These are phyloP conservation scores for Pedinophyceae sp. DNA, from an alignment of 139 green algal species.

Conservation along the genomic window DNA sequence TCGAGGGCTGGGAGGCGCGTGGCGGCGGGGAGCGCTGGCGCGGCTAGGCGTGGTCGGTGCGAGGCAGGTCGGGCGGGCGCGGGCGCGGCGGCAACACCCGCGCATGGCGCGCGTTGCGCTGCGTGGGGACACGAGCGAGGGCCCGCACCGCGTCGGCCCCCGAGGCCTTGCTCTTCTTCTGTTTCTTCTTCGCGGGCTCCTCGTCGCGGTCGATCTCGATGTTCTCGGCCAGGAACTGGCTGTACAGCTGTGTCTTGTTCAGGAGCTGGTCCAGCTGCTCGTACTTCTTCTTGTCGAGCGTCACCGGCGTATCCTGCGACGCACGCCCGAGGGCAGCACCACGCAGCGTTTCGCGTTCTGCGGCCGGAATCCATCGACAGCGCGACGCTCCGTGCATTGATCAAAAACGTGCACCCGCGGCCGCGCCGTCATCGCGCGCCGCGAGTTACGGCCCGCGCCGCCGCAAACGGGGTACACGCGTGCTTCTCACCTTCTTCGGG, in stretches of 20 bases:
- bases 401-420: no score
- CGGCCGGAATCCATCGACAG: no score
- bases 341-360: no score
- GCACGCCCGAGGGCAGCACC: no score
- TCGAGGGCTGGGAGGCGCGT: background rate
- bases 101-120: background rate
- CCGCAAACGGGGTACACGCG: no score
- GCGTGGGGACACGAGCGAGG: background rate
- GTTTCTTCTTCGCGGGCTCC: background rate
- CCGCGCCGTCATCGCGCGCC: no score
- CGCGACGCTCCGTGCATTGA: no score
- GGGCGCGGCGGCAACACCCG: background rate
- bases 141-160: background rate
- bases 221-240: slow-evolving; percentile 68
- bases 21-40: background rate
- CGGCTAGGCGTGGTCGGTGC: no score
- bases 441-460: no score
- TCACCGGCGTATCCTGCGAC: no score
- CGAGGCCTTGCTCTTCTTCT: background rate
- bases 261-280: slow-evolving; percentile 57
- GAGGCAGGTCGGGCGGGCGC: no score
- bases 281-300: slow-evolving; percentile 32
- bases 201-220: slow-evolving; percentile 27
- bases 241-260: slow-evolving; percentile 61
- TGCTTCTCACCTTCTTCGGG: no score